Base-by-base conservation (phyloP, 208 protist genomes). In the Angomonas ambiguus region DNA sequence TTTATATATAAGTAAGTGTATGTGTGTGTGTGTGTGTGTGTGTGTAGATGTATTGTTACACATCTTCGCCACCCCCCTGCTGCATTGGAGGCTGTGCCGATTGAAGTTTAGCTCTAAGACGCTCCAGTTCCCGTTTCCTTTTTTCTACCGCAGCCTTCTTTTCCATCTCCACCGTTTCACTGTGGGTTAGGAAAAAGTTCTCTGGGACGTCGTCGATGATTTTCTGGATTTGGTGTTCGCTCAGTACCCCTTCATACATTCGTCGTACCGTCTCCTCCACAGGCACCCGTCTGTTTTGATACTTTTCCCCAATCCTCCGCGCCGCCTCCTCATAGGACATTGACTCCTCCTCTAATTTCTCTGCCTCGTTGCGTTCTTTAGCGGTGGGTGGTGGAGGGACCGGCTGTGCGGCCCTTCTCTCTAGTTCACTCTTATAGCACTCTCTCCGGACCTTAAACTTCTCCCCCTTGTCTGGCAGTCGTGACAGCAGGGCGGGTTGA, bases 211-310 rank as follows among this genome's bases (percentile, higher is more conserved):
- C 79, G 2, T 57, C 38, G 1, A 94, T n/a, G 25, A 91, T 94
- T 25, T 82, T 81, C 62, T 83, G 77, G 30, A 94, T 85, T 63
- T 94, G 85, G n/a, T 58, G 25, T 70, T 94, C 88, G 63, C 77
- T 88, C 24, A 92, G 68, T 10, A 74, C 74, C 10, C 85, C 82
- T 8, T 77, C 83, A 70, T 91, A 94, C 71, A 82, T 90, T 30
- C 72, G 62, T 4, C 85, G 85, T 49, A 91, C 83, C 56, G 77
- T 87, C 57, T 41, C 73, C 69, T 91, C 88, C 11, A 94, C 85
- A 16, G 74, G 69, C 1, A 92, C 76, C 24, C 77, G 75, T n/a
- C 62, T 42, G 51, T 88, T 55, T 31, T 65, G 69, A 70, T 94
- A 74, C 61, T 88, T 85, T 16, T 88, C 81, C 2, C 32, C 71